A percentile compares a stretch with the other conserved stretches of the same genome.
Conservation (phyloP, 768 basidiomycete species). For the Suillus brevipes region DNA sequence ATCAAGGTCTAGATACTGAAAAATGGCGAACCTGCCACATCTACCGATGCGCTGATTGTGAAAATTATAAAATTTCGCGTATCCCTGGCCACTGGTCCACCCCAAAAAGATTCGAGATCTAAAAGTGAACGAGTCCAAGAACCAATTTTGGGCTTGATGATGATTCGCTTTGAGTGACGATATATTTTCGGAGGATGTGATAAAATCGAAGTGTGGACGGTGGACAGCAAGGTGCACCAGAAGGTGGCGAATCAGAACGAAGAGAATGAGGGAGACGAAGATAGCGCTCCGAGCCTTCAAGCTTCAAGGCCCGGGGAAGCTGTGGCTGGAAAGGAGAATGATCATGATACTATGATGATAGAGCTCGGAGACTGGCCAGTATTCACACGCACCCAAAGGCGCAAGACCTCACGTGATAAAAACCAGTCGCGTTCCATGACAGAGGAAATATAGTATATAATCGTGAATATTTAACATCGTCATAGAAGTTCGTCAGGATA, state of each 20-base stretch:
- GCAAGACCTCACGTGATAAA: conserved; percentile 24
- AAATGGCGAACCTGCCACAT: neutral
- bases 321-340: conserved; percentile 32
- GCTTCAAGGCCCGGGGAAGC: no score
- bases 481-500: conserved; percentile 5
- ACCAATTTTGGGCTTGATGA: conserved; percentile 10
- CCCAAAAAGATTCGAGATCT: conserved; percentile 27
- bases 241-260: conserved; percentile 50
- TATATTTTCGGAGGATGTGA: conserved; percentile 19
- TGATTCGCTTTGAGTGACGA: conserved; percentile 18
- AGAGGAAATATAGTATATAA: neutral
- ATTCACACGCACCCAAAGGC: conserved; percentile 50
- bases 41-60: conserved; percentile 30
- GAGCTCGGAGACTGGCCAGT: conserved; percentile 44
- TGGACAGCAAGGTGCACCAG: conserved; percentile 59
- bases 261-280: conserved; percentile 53
- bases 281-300: conserved; percentile 47
- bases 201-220: conserved; percentile 59
- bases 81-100: conserved; percentile 18
- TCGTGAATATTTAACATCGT: conserved; percentile 6
- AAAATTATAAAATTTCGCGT: conserved; percentile 30
- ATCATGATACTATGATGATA: no score
- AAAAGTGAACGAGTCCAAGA: conserved; percentile 25
- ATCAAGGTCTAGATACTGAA: neutral
- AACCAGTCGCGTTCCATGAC: conserved; percentile 16